Conservation (phyloP, 805 yeast genomes). For the Vanderwaltozyma tropicalis region DNA sequence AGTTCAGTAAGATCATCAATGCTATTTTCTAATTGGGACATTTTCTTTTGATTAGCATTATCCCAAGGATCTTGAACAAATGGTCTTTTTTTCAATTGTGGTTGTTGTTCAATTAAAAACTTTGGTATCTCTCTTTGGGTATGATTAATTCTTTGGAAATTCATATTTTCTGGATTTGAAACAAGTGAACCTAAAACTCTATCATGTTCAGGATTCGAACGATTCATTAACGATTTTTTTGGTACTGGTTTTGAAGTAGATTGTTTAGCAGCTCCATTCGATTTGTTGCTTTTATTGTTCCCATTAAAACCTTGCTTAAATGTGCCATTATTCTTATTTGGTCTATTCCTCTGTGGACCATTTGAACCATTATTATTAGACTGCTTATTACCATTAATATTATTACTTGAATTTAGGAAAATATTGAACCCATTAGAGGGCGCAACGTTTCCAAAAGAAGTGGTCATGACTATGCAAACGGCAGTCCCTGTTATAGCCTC, state of each 20-base stretch:
- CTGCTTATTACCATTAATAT: background rate
- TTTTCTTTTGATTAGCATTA: conserved; percentile 50
- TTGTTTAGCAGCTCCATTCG: too few species aligned
- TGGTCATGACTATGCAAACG: background rate
- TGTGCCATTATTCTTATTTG: background rate
- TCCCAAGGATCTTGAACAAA: conserved; percentile 56
- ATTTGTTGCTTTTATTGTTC: background rate
- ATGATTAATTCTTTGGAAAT: conserved; percentile 13
- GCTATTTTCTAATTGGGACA: conserved; percentile 41
- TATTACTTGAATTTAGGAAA: background rate
- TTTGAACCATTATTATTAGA: background rate
- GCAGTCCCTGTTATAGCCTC: too few species aligned
- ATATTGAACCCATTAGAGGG: conserved; percentile 3
- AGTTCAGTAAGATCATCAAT: conserved; percentile 56
- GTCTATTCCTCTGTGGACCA: background rate
- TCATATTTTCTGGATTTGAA: conserved; percentile 13
- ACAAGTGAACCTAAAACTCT: conserved; percentile 18
- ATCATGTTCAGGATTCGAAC: background rate
- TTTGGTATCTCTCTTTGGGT: conserved; percentile 26
- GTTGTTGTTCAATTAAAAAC: conserved; percentile 30
- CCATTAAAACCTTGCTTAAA: too few species aligned
- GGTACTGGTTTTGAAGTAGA: background rate
- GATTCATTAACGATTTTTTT: conserved; percentile 2
- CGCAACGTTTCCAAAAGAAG: background rate
- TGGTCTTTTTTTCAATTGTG: conserved; percentile 24